A percentile compares a stretch with the other conserved stretches of the same genome.
Evolutionary conservation across 441 rosid species (phyloP).

Genomic region (Erodium chrysanthum): DNA sequence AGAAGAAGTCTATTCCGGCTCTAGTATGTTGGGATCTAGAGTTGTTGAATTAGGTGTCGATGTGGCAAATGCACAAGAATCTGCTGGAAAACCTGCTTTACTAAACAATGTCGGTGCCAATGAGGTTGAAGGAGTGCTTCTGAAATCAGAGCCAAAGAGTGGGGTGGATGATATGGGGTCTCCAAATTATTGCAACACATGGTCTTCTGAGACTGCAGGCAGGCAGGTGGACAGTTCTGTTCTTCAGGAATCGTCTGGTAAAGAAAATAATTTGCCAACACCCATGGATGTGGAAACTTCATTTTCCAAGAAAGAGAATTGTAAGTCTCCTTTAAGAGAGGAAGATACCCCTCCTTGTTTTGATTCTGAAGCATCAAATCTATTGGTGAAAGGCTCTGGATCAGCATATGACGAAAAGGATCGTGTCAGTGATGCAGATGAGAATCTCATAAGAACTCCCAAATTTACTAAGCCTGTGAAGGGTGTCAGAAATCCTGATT

Average conservation of each 20-base stretch:
- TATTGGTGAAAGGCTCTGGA: slow-evolving; percentile 16
- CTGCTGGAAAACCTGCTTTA: slow-evolving; percentile 20
- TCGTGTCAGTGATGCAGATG: slow-evolving; percentile 25
- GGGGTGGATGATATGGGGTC: slow-evolving; percentile 24
- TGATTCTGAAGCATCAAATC: not conserved
- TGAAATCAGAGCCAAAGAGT: slow-evolving; percentile 28
- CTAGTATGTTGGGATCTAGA: slow-evolving; percentile 33
- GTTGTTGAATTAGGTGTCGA: slow-evolving; percentile 32
- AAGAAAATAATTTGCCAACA: slow-evolving; percentile 17
- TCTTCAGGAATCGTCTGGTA: slow-evolving; percentile 30
- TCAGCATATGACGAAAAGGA: slow-evolving; percentile 24
- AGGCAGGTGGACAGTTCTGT: slow-evolving; percentile 25
- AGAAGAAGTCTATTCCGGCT: slow-evolving; percentile 25
- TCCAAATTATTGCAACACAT: slow-evolving; percentile 25
- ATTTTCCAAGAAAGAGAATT: slow-evolving; percentile 21
- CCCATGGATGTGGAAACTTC: slow-evolving; percentile 23
- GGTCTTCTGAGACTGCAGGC: slow-evolving; percentile 21
- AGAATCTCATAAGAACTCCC: not conserved
- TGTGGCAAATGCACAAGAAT: slow-evolving; percentile 27
- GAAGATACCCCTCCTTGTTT: not conserved
- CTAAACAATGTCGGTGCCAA: slow-evolving; percentile 35
- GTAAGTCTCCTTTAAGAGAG: not conserved
- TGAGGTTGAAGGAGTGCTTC: slow-evolving; percentile 26
- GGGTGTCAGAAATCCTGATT: no score
- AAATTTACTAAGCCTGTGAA: not conserved